Evolutionary conservation across 768 basidiomycete species (phyloP), one percentile per base, ranked within the genome.

Genomic region (Macrolepiota albuminosa): DNA sequence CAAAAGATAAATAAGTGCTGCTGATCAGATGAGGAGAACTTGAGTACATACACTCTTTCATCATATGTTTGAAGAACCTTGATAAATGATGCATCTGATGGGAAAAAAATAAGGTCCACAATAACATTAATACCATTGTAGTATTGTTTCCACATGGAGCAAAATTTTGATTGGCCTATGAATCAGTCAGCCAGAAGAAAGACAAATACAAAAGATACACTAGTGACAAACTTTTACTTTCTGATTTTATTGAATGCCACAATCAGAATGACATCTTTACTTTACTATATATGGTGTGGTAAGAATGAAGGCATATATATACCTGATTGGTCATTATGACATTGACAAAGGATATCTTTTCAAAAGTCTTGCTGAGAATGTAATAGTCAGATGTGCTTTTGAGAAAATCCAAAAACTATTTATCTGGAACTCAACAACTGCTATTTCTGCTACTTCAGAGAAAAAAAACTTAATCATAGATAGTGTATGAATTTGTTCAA

Each of bases 71-170:
- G 84, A 2, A 81, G 61, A 10, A 95, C 88, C 71, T 86, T 88
- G 65, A 80, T 78, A 68, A 97, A 93, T 0, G 80, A 83, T 4
- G 94, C 93, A 72, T 97, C 94, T 2, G 84, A 82, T 1, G 93
- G 92, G 71, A 95, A 92, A 56, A 96, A 74, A 63, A 96, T 93
- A 57, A 95, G 74, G 67, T 97, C 94, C 93, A 96, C 83, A 37
- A 97, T 87, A 29, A 94, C 95, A 68, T 96, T 93, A 1, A 93
- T 92, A 8, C 94, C 95, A 63, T 88, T 84, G 73, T 93, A 95
- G 72, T 96, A 97, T 47, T 94, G 80, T 72, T 95, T 92, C 92
- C 93, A 97, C 88, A 95, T 94, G 39, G 91, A 91, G 47, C 95
- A 85, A 70, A 95, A 97, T 70, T 91, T 93, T 6, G 93, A 89